Evolutionary conservation across 805 yeast genomes (phyloP).

Genomic region (Saccharomycopsis schoenii): DNA sequence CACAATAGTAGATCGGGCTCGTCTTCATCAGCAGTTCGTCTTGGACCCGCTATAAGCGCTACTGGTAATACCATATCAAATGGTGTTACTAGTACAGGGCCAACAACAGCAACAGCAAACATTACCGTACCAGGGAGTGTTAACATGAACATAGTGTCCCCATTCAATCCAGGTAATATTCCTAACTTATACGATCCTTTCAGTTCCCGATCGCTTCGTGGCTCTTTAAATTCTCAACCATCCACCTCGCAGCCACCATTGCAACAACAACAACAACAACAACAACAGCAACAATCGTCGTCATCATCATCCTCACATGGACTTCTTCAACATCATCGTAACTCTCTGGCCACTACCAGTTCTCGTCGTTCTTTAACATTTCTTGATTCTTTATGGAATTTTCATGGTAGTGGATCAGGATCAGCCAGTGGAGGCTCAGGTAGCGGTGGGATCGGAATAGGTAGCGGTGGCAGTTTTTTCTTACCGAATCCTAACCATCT

Average conservation of each 20-base stretch:
- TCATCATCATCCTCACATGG: neutral
- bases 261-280: neutral
- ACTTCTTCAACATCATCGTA: neutral
- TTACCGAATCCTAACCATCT: neutral
- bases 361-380: slow-evolving; percentile 12
- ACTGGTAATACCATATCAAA: neutral
- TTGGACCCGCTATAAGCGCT: neutral
- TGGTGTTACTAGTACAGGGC: neutral
- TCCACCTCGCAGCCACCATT: neutral
- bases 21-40: neutral
- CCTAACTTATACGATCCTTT: neutral
- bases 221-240: neutral
- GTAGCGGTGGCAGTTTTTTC: neutral
- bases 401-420: slow-evolving; percentile 4
- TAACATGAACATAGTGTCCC: neutral
- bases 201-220: neutral
- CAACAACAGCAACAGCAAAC: slow-evolving; percentile 1
- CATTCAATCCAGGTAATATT: neutral
- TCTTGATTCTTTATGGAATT: slow-evolving; percentile 8
- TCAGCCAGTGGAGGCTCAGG: neutral
- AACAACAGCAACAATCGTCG: neutral
- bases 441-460: neutral
- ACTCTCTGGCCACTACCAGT: neutral
- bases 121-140: neutral
- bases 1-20: neutral